Evolutionary conservation across 768 basidiomycete species (phyloP).

Genomic region (Auriscalpium orientale): DNA sequence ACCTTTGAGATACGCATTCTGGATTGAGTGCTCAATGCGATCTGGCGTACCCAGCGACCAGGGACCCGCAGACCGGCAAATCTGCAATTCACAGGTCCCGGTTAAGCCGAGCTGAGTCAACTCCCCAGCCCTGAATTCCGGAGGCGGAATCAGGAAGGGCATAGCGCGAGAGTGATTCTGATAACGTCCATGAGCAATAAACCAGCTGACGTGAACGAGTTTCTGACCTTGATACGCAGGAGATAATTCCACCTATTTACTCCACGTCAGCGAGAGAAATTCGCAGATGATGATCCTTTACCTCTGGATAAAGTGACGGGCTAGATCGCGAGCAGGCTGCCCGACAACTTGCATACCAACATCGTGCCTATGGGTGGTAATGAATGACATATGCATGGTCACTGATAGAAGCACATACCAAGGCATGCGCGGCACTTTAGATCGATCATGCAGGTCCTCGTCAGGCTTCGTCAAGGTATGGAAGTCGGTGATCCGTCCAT

Average conservation of each 20-base stretch:
- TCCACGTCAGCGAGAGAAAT: too few species aligned
- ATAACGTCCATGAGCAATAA: not conserved
- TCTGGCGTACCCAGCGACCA: constrained; percentile 94
- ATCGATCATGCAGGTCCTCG: constrained; percentile 92
- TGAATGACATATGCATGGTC: not conserved
- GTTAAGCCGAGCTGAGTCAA: constrained; percentile 74
- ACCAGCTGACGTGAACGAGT: not conserved
- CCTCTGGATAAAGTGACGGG: constrained; percentile 92
- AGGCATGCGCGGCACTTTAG: constrained; percentile 89
- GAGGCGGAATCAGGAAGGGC: constrained; percentile 91
- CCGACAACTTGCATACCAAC: constrained; percentile 94
- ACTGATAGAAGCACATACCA: constrained; percentile 48
- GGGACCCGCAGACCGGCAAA: constrained; percentile 89
- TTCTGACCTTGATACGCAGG: constrained; percentile 77
- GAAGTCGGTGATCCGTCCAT: constrained; percentile 83
- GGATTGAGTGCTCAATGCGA: constrained; percentile 84
- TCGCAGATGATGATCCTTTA: constrained; percentile 22
- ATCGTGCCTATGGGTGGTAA: constrained; percentile 66
- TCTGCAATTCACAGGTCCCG: constrained; percentile 95
- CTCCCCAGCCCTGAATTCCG: constrained; percentile 83
- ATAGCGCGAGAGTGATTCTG: constrained; percentile 88
- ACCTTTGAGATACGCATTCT: constrained; percentile 92
- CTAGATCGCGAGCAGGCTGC: constrained; percentile 90
- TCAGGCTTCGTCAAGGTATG: constrained; percentile 80
- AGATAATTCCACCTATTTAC: constrained; percentile 82